Evolutionary conservation across 176 grass and related monocot genomes (phyloP).

Genomic region (Avena eriantha): DNA sequence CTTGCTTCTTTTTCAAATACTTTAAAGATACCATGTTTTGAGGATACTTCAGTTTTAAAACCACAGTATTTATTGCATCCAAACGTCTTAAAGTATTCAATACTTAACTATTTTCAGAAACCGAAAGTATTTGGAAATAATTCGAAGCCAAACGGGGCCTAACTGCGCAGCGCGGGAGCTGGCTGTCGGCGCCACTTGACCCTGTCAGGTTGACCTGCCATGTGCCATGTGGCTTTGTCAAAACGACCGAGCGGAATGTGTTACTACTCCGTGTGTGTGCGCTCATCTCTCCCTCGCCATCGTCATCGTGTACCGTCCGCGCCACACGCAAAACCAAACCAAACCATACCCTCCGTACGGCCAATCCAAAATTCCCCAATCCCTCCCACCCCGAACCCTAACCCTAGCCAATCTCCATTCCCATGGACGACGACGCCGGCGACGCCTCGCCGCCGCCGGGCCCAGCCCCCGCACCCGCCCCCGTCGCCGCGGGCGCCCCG

Average conservation of each 20-base stretch:
- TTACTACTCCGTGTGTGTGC: not conserved
- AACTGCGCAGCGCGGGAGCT: no score
- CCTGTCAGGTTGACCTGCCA: not conserved
- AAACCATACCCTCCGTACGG: not conserved
- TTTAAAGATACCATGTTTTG: no score
- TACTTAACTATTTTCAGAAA: no score
- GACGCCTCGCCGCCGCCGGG: conserved; percentile 47
- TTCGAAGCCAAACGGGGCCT: no score
- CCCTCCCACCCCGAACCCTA: conserved; percentile 38
- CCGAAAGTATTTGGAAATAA: no score
- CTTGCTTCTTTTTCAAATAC: no score
- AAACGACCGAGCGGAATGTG: not conserved
- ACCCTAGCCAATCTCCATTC: conserved; percentile 33
- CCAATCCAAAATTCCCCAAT: not conserved
- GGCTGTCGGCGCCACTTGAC: no score
- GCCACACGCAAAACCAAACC: not conserved
- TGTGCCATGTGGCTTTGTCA: not conserved
- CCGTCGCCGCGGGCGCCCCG: not conserved
- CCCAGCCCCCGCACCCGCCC: not conserved
- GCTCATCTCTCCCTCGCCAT: not conserved
- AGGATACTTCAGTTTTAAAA: no score
- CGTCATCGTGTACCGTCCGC: not conserved
- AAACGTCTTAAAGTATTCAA: no score
- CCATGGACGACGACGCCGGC: conserved; percentile 54
- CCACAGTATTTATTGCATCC: no score